Conservation (phyloP, 1,139 yeast genomes). For the Geotrichum restrictum region DNA sequence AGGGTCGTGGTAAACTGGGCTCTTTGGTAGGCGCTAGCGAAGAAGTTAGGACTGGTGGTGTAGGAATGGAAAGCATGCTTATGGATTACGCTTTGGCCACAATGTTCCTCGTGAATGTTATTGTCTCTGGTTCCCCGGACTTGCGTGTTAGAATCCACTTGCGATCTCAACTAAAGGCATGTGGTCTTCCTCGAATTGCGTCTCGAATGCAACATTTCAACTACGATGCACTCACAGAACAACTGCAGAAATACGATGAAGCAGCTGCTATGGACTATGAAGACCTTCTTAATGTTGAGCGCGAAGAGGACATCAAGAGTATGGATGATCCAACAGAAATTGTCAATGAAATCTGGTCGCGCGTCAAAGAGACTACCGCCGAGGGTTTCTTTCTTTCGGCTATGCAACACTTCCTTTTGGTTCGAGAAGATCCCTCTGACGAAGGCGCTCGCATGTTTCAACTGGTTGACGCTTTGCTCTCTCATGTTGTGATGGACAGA, state of each 20-base stretch:
- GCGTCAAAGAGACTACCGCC: conserved; percentile 68
- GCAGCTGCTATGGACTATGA: conserved; percentile 67
- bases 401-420: conserved; percentile 74
- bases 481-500: conserved; percentile 64
- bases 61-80: conserved; percentile 63
- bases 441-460: conserved; percentile 73
- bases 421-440: conserved; percentile 43
- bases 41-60: conserved; percentile 63
- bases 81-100: conserved; percentile 78
- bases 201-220: conserved; percentile 58
- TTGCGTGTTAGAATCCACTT: conserved; percentile 66
- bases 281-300: conserved; percentile 57
- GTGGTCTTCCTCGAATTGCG: conserved; percentile 67
- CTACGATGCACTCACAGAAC: conserved; percentile 61
- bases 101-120: conserved; percentile 67
- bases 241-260: conserved; percentile 61
- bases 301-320: conserved; percentile 48
- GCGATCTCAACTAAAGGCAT: conserved; percentile 70
- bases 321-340: conserved; percentile 67
- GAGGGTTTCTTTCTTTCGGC: conserved; percentile 68
- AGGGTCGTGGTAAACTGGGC: conserved; percentile 86
- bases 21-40: conserved; percentile 90
- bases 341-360: conserved; percentile 47
- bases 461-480: conserved; percentile 75
- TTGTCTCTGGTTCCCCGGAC: conserved; percentile 61